Conservation (phyloP, 768 basidiomycete genomes). For the Suillus decipiens region DNA sequence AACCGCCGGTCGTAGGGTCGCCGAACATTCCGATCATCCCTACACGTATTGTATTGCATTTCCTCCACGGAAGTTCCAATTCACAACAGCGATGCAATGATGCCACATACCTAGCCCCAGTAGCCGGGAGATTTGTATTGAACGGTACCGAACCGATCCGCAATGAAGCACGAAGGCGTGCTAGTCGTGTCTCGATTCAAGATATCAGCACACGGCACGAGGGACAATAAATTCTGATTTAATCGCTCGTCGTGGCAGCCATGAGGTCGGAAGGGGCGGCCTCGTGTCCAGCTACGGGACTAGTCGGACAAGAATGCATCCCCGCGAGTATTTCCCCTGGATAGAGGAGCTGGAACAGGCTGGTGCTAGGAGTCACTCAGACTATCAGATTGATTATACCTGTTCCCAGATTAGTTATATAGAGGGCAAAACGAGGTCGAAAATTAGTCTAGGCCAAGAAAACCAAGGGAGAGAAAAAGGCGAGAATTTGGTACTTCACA, state of each 20-base stretch:
- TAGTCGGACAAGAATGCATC: slow-evolving; percentile 4
- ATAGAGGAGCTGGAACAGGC: background rate
- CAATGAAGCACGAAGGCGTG: slow-evolving; percentile 6
- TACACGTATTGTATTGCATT: slow-evolving; percentile 2
- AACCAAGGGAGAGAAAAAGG: background rate
- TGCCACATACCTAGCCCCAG: slow-evolving; percentile 1
- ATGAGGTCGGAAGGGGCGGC: slow-evolving; percentile 10
- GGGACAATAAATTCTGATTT: slow-evolving; percentile 1
- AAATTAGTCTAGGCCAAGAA: background rate
- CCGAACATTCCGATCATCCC: slow-evolving; percentile 9
- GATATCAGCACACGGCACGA: slow-evolving; percentile 5
- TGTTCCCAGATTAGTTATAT: slow-evolving; percentile 5
- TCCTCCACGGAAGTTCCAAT: background rate
- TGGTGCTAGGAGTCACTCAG: no score
- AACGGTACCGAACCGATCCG: slow-evolving; percentile 8
- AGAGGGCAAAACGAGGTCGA: background rate
- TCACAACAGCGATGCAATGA: background rate
- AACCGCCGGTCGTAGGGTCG: slow-evolving; percentile 12
- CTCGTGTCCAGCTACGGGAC: slow-evolving; percentile 6
- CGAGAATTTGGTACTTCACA: slow-evolving; percentile 3
- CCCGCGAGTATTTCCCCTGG: background rate
- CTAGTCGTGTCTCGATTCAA: slow-evolving; percentile 2
- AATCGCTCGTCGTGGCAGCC: slow-evolving; percentile 9
- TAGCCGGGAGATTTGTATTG: background rate
- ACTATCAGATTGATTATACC: slow-evolving; percentile 5